Percentiles rank a stretch among this genome's conserved stretches.
Conservation (phyloP, 83 land plant genomes). For the Picea abies region DNA sequence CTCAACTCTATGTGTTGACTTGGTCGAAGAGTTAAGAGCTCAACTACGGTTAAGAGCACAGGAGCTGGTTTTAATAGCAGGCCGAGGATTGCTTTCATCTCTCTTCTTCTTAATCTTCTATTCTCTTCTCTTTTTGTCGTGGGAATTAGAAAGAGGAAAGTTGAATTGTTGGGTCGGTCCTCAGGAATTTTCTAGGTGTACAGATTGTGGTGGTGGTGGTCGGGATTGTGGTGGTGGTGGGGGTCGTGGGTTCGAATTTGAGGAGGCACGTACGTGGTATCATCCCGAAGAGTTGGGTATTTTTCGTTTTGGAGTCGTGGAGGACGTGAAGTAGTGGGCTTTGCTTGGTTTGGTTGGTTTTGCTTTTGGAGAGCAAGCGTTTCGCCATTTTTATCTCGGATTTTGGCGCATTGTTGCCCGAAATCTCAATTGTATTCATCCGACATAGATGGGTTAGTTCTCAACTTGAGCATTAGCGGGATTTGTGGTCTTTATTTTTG, state of each 20-base stretch:
- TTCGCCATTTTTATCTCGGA: no score
- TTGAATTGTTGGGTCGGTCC: no score
- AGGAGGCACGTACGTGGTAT: background rate
- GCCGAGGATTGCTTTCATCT: background rate
- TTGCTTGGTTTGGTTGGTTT: background rate
- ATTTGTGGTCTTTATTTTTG: no score
- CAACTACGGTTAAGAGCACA: background rate
- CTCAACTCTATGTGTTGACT: background rate
- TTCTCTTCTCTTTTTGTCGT: no score
- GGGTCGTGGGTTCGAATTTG: conserved; percentile 7
- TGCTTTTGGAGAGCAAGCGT: no score
- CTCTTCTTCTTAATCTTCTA: background rate
- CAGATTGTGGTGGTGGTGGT: no score
- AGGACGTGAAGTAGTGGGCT: conserved; percentile 7
- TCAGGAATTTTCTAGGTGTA: no score
- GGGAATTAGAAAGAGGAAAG: no score
- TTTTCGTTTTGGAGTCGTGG: background rate
- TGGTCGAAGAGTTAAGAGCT: background rate
- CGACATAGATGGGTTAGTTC: conserved; percentile 12
- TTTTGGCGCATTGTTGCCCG: background rate
- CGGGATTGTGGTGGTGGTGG: background rate
- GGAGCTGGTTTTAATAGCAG: background rate
- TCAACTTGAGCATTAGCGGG: no score
- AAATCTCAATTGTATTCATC: background rate
- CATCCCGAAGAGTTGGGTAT: background rate